Conservation (phyloP, 345 rosid species). For the Moringa oleifera region DNA sequence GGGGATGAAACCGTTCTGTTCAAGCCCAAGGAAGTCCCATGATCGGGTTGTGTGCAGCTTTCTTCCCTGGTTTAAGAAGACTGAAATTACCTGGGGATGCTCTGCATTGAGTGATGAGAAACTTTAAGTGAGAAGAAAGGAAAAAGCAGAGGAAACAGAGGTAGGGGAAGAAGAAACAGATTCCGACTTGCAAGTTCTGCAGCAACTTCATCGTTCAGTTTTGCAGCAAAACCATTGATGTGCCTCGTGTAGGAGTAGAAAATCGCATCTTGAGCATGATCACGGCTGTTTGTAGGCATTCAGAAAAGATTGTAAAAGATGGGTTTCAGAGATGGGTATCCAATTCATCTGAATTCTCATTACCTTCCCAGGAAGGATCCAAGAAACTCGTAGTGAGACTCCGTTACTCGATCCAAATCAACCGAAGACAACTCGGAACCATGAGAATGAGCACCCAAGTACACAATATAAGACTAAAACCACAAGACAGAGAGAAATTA, state of each 20-base stretch:
- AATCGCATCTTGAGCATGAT: conserved; percentile 44
- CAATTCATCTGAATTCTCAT: too few species aligned
- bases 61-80: conserved; percentile 58
- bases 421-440: conserved; percentile 30
- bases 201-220: conserved; percentile 53
- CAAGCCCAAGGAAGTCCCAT: conserved; percentile 82
- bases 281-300: too few species aligned
- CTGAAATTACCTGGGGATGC: conserved; percentile 76
- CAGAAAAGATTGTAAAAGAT: too few species aligned
- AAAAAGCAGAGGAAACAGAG: conserved; percentile 14
- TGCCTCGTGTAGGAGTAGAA: conserved; percentile 69
- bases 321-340: too few species aligned
- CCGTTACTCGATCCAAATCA: conserved; percentile 32
- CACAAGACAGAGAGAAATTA: background rate
- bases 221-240: conserved; percentile 84
- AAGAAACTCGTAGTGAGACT: conserved; percentile 61
- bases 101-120: conserved; percentile 23
- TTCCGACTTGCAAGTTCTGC: conserved; percentile 44
- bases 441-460: conserved; percentile 74
- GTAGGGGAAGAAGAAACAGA: background rate
- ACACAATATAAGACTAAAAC: conserved; percentile 54
- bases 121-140: background rate
- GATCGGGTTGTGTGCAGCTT: conserved; percentile 85
- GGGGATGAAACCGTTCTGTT: conserved; percentile 33
- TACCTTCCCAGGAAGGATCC: conserved; percentile 68